A percentile compares a stretch with the other conserved stretches of the same genome.
Evolutionary conservation across 495 filamentous ascomycete species (phyloP).

Genomic region (Pyronema domesticum): DNA sequence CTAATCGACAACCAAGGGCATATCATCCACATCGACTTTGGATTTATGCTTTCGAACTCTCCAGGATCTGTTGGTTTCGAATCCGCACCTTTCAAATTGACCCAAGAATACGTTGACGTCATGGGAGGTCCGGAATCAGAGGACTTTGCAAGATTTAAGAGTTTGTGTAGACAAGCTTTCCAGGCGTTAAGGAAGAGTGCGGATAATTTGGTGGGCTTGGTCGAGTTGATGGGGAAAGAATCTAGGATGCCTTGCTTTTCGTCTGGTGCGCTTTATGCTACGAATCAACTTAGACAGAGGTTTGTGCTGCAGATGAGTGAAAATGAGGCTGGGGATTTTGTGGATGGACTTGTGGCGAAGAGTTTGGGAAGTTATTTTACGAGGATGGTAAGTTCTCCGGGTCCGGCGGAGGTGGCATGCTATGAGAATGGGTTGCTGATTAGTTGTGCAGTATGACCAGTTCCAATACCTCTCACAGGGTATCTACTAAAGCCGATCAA

Average conservation of each 20-base stretch:
- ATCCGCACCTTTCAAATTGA: constrained; percentile 63
- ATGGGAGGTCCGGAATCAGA: constrained; percentile 45
- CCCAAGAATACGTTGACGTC: constrained; percentile 60
- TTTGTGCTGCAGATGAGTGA: constrained; percentile 59
- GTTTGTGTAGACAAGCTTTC: constrained; percentile 55
- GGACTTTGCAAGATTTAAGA: constrained; percentile 49
- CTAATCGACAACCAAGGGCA: constrained; percentile 63
- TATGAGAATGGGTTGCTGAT: neutral
- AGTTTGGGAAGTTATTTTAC: constrained; percentile 61
- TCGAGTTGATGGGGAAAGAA: constrained; percentile 57
- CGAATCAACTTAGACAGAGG: constrained; percentile 41
- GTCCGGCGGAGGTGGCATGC: neutral
- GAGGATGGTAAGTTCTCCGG: constrained; percentile 26
- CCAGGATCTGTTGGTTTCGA: constrained; percentile 61
- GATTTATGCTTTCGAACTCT: constrained; percentile 67
- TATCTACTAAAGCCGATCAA: constrained; percentile 38
- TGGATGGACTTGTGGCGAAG: constrained; percentile 53
- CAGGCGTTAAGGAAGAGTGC: constrained; percentile 52
- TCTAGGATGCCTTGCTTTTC: constrained; percentile 63
- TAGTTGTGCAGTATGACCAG: constrained; percentile 40
- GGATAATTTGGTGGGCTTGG: constrained; percentile 53
- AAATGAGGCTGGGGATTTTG: constrained; percentile 53
- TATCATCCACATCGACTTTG: constrained; percentile 68
- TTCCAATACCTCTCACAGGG: constrained; percentile 67
- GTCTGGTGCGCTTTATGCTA: constrained; percentile 42